Base-by-base conservation (phyloP, 306 rosid species). In the Vigna hirtella region DNA sequence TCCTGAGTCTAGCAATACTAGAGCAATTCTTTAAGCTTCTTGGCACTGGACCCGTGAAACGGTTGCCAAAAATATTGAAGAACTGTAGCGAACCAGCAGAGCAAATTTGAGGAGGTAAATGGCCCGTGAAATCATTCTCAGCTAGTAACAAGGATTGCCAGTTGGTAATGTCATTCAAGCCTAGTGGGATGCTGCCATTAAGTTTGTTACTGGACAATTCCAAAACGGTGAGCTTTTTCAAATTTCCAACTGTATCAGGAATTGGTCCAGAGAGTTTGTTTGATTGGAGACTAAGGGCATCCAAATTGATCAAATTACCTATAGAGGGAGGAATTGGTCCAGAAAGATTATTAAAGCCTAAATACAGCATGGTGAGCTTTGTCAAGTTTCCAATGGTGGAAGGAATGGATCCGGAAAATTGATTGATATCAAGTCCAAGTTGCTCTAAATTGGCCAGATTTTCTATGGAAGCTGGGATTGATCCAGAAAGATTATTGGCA, bases 311-410 rank as follows among this genome's bases (percentile, higher is more conserved):
- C 74, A 83, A 28, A 9, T 83, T 69, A 34, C 86, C 86, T 30
- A 83, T 59, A 1, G 70, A 73, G 16, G 61, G 42, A 40, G 86
- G 86, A 83, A 83, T 78, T 12, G 86, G 10, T 38, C 86, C 86
- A 26, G 57, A 63, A 42, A 79, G 13, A 24, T 30, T 16, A 38
- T 79, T 79, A 17, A 3, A 17, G 1, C 50, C 8, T 64, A 79
- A 26, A 66, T 51, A 72, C 49, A 79, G 51, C 4, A 0, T 0
- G 14, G 3, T 26, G 26, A 79, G 78, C 30, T 77, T 55, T 53
- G 72, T 63, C 79, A 77, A 45, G 67, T 71, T 84, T 71, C 87
- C 84, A 70, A 84, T 56, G n/a, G 61, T 55, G 24, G 76, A 66
- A 76, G 82, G 87, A 49, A 84, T 84, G 65, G 52, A 0, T 30